These are phyloP conservation scores for Penicillium sp. DNA, from an alignment of 2,329 filamentous ascomycete species.

Conservation along the genomic window DNA sequence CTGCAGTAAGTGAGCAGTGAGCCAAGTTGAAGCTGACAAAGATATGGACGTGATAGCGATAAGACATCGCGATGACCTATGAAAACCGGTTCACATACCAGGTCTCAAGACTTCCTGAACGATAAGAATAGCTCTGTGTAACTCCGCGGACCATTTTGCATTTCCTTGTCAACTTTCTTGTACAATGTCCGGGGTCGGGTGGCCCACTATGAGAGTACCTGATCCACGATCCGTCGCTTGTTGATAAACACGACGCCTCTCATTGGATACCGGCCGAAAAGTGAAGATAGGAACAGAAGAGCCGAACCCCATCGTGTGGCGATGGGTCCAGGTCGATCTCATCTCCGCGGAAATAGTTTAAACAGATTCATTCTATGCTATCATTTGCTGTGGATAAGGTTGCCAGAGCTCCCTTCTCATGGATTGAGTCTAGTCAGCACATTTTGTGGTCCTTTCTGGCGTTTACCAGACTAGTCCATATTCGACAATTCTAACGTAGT, in stretches of 20 bases:
- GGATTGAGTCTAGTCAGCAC: too few relatives aligned
- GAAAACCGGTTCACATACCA: neutral
- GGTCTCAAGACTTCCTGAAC: neutral
- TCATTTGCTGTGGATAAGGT: neutral
- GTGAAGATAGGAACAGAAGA: constrained; percentile 13
- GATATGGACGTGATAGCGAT: constrained; percentile 5
- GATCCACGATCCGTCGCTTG: neutral
- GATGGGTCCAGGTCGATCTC: constrained; percentile 7
- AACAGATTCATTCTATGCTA: neutral
- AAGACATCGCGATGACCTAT: constrained; percentile 10
- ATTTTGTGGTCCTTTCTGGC: too few relatives aligned
- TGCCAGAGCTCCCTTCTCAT: neutral
- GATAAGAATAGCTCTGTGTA: constrained; percentile 8
- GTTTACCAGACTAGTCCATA: too few relatives aligned
- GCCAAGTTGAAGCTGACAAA: neutral
- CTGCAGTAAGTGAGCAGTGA: neutral
- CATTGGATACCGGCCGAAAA: constrained; percentile 16
- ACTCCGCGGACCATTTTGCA: constrained; percentile 16
- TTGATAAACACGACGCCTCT: constrained; percentile 23
- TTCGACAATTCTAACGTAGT: too few relatives aligned
- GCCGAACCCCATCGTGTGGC: neutral
- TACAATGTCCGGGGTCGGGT: constrained; percentile 2
- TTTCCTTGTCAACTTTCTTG: neutral
- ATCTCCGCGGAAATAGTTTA: constrained; percentile 23
- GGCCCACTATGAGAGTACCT: neutral